Percentiles rank a stretch among this genome's conserved stretches.
Evolutionary conservation across 2,329 filamentous ascomycete species (phyloP).

Genomic region (Ophiostoma pallidulum): DNA sequence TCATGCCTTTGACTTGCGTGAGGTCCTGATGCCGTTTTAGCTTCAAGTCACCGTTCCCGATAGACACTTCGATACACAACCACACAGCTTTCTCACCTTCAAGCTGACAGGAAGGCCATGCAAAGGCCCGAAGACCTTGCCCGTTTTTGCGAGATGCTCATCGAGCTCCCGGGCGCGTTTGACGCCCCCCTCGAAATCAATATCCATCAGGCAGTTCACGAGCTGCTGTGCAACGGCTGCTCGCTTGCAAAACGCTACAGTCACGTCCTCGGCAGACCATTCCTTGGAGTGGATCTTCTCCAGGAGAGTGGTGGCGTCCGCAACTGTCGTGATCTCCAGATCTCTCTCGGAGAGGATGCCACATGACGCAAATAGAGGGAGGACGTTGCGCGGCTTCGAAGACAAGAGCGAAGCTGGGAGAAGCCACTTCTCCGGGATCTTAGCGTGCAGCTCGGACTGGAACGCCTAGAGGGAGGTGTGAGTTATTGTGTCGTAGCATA

Average conservation of each 20-base stretch:
- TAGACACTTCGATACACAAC: too few species aligned
- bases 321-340: too few species aligned
- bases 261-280: constrained; percentile 20
- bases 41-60: background rate
- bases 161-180: constrained; percentile 25
- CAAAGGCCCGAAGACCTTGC: constrained; percentile 26
- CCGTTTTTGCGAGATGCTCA: constrained; percentile 20
- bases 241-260: constrained; percentile 33
- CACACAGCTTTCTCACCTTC: constrained; percentile 11
- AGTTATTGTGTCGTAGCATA: too few species aligned
- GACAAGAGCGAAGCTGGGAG: too few species aligned
- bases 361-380: too few species aligned
- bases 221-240: constrained; percentile 39
- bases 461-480: too few species aligned
- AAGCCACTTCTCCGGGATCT: too few species aligned
- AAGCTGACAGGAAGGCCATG: constrained; percentile 32
- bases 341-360: too few species aligned
- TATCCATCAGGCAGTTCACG: constrained; percentile 32
- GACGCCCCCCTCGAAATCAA: constrained; percentile 27
- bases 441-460: too few species aligned
- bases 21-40: background rate
- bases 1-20: too few species aligned
- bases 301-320: background rate
- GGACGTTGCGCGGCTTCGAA: too few species aligned
- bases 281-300: background rate